Conservation (phyloP, 805 yeast species). For the Suhomyces canberraensis region DNA sequence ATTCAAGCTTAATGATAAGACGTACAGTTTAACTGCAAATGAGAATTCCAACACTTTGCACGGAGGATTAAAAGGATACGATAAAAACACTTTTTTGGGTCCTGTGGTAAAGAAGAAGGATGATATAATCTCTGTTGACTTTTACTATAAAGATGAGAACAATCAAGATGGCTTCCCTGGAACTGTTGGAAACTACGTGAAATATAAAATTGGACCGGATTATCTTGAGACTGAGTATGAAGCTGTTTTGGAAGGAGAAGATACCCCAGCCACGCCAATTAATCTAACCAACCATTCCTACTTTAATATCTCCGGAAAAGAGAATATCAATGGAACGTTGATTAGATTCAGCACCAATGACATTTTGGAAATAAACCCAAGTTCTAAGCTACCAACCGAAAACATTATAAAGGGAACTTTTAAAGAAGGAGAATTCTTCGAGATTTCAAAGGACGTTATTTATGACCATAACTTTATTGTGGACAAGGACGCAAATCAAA, state of each 20-base stretch:
- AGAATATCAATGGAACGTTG: constrained; percentile 29
- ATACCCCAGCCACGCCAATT: constrained; percentile 43
- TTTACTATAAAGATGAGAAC: constrained; percentile 42
- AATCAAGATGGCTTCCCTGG: constrained; percentile 62
- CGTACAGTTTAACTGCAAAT: constrained; percentile 41
- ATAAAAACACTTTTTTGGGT: constrained; percentile 49
- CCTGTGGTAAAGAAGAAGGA: constrained; percentile 43
- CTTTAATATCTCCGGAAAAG: constrained; percentile 44
- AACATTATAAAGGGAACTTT: constrained; percentile 16
- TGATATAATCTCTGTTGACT: constrained; percentile 32
- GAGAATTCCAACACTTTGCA: constrained; percentile 46
- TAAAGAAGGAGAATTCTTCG: constrained; percentile 14
- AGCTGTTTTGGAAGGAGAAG: constrained; percentile 3
- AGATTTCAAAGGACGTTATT: constrained; percentile 21
- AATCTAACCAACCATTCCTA: constrained; percentile 63
- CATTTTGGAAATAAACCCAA: constrained; percentile 40
- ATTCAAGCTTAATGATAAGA: constrained; percentile 38
- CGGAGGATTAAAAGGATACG: constrained; percentile 53
- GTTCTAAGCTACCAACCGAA: constrained; percentile 46
- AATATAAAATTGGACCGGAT: constrained; percentile 39
- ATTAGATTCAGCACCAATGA: constrained; percentile 36
- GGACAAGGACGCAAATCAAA: constrained; percentile 24
- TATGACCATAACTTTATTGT: constrained; percentile 51
- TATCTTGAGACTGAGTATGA: constrained; percentile 48
- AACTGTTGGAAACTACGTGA: constrained; percentile 44